Conservation (phyloP, 179 eudicot genomes). For the Vitellaria paradoxa region DNA sequence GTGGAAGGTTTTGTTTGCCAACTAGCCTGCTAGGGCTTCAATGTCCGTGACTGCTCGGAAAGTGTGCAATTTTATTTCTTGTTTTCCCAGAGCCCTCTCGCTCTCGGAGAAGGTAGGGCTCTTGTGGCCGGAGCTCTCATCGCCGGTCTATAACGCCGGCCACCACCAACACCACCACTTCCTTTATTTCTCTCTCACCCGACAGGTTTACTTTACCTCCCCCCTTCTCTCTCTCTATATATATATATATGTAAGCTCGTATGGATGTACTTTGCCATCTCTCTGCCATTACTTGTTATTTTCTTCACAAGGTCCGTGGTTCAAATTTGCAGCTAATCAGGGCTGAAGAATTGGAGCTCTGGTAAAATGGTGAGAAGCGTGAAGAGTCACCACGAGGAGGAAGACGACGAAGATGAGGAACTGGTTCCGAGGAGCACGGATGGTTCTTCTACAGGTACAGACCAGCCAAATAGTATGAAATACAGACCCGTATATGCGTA, state of each 20-base stretch:
- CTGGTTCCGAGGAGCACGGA: slow-evolving; percentile 41
- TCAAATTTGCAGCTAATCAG: neutral
- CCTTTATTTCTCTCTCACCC: neutral
- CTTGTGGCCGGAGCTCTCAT: neutral
- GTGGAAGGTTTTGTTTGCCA: neutral
- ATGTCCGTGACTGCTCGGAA: too few relatives aligned
- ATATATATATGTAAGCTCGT: neutral
- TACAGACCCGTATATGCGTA: neutral
- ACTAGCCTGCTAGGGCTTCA: neutral
- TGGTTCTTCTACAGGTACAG: slow-evolving; percentile 51
- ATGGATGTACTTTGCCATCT: neutral
- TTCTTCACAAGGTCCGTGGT: neutral
- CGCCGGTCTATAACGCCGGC: neutral
- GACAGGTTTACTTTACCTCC: neutral
- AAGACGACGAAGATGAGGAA: slow-evolving; percentile 55
- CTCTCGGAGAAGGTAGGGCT: neutral
- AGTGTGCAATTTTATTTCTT: neutral
- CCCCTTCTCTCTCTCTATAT: neutral
- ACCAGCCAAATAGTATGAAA: neutral
- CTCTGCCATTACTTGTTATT: neutral
- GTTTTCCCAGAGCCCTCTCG: neutral
- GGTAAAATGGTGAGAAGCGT: slow-evolving; percentile 41
- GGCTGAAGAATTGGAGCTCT: slow-evolving; percentile 18
- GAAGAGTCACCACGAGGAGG: slow-evolving; percentile 33
- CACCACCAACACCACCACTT: neutral